These are phyloP conservation scores for Cordyceps javanica DNA, from an alignment of 2,329 filamentous ascomycete genomes.

Conservation along the genomic window DNA sequence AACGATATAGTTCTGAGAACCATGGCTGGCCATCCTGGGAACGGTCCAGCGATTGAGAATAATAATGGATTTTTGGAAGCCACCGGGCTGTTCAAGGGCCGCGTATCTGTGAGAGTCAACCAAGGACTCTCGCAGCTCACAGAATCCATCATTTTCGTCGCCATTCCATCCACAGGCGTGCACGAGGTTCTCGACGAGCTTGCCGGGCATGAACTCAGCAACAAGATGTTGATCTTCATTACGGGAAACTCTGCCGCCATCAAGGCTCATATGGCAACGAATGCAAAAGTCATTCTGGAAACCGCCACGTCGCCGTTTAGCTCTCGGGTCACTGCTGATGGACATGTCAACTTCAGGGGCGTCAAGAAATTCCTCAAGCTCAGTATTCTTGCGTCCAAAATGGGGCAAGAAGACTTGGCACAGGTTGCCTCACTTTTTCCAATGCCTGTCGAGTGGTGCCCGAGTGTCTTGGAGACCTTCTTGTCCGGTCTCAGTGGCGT, in stretches of 20 bases:
- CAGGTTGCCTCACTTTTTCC: not conserved
- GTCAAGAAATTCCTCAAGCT: slow-evolving; percentile 13
- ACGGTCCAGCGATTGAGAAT: not conserved
- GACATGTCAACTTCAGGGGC: slow-evolving; percentile 11
- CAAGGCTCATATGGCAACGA: not conserved
- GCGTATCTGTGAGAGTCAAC: not conserved
- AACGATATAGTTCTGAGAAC: slow-evolving; percentile 7
- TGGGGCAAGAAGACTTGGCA: not conserved
- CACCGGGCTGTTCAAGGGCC: not conserved
- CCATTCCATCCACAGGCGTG: slow-evolving; percentile 3
- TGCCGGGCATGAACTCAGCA: not conserved
- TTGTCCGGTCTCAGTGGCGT: slow-evolving; percentile 14
- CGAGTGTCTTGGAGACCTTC: slow-evolving; percentile 12
- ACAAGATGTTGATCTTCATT: slow-evolving; percentile 1
- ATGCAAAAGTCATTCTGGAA: slow-evolving; percentile 9
- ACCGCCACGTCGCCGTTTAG: slow-evolving; percentile 13
- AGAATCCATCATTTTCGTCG: not conserved
- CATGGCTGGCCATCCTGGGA: slow-evolving; percentile 6
- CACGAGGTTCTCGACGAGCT: not conserved
- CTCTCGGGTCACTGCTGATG: slow-evolving; percentile 12
- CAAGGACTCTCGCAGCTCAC: not conserved
- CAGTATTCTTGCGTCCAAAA: not conserved
- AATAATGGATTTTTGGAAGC: not conserved
- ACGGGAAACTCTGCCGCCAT: not conserved
- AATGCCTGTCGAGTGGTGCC: slow-evolving; percentile 13